Percentiles rank a stretch among this genome's conserved stretches.
These are phyloP conservation scores for Sphaerosporella brunnea DNA, from an alignment of 495 filamentous ascomycete genomes.

Conservation along the genomic window DNA sequence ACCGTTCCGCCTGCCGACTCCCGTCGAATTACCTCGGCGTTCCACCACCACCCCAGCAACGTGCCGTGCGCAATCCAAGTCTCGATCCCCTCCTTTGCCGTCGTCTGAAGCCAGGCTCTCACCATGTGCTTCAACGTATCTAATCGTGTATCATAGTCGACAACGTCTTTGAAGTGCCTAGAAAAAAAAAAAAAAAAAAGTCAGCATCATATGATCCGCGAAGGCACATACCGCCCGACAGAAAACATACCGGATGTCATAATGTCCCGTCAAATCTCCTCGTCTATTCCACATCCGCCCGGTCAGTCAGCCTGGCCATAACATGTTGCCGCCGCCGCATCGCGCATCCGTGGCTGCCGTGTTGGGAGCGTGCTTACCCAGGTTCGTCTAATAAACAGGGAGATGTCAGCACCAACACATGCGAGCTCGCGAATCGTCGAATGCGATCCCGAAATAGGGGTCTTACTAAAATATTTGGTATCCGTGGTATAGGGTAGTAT, in stretches of 20 bases:
- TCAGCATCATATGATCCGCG: no score
- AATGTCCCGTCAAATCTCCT: conserved; percentile 16
- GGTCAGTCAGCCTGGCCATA: no score
- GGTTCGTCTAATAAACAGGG: conserved; percentile 26
- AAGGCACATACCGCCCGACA: no score
- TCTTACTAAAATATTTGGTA: conserved; percentile 24
- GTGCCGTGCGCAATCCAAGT: conserved; percentile 85
- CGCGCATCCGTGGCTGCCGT: no score
- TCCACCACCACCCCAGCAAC: conserved; percentile 85
- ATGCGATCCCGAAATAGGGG: not conserved
- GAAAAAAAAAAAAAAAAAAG: not conserved
- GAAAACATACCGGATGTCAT: conserved; percentile 14
- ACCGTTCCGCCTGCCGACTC: not conserved
- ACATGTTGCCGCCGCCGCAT: no score
- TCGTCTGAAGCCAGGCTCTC: conserved; percentile 52
- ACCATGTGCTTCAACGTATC: conserved; percentile 50
- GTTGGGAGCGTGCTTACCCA: conserved; percentile 11
- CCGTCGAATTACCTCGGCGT: conserved; percentile 36
- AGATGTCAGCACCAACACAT: no score
- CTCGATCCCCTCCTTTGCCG: conserved; percentile 44
- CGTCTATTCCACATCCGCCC: no score
- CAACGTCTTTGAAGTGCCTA: conserved; percentile 38
- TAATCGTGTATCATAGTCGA: conserved; percentile 46
- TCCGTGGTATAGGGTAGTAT: not conserved
- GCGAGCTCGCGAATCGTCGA: conserved; percentile 8